Conservation (phyloP, 208 protist species). For the Blastocrithidia nonstop region DNA sequence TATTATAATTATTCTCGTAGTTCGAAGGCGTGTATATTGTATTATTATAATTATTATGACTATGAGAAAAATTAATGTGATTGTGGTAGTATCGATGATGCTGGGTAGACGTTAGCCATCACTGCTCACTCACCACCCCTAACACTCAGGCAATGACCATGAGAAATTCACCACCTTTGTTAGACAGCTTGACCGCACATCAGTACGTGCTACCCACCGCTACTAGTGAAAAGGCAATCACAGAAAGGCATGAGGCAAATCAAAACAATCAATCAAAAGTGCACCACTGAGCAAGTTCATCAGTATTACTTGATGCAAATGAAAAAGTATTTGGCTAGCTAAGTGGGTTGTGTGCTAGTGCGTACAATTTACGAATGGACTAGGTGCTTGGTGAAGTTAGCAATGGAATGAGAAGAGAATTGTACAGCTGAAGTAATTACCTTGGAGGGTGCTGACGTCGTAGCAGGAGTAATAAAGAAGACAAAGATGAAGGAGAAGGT, state of each 20-base stretch:
- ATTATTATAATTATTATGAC: no score
- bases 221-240: slow-evolving; percentile 22
- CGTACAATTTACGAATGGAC: no score
- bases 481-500: no score
- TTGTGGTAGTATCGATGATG: slow-evolving; percentile 1
- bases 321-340: no score
- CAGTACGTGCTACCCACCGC: slow-evolving; percentile 28
- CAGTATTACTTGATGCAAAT: no score
- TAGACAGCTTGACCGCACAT: slow-evolving; percentile 16
- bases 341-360: no score
- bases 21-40: neutral
- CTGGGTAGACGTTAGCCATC: slow-evolving; percentile 23
- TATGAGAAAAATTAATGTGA: no score
- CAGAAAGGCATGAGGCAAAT: slow-evolving; percentile 31
- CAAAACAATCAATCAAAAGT: slow-evolving; percentile 21
- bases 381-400: no score
- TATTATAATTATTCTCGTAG: neutral
- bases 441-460: no score
- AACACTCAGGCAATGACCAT: slow-evolving; percentile 52
- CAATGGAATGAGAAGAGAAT: no score
- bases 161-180: slow-evolving; percentile 45
- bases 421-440: no score
- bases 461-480: no score
- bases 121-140: slow-evolving; percentile 35
- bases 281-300: slow-evolving; percentile 8